Conservation (phyloP, 371 early-diverging fungal genomes). For the Thermomucor indicae-seudaticae region DNA sequence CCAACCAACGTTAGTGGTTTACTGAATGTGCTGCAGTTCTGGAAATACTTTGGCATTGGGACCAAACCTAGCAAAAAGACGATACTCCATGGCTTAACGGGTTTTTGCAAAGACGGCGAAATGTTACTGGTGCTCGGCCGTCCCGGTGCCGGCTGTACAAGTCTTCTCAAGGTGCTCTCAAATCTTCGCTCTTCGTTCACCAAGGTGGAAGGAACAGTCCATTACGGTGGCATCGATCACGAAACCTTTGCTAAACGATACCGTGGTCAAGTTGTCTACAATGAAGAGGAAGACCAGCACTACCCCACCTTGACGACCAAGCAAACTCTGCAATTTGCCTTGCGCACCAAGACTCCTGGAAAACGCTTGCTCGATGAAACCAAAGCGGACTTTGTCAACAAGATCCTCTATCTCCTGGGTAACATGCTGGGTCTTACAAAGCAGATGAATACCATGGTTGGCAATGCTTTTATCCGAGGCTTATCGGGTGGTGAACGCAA, state of each 20-base stretch:
- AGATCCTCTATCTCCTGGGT: constrained; percentile 50
- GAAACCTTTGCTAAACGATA: constrained; percentile 46
- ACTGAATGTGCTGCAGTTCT: constrained; percentile 15
- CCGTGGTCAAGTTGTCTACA: constrained; percentile 62
- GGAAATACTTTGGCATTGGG: constrained; percentile 21
- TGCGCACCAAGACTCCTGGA: constrained; percentile 64
- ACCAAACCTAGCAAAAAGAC: constrained; percentile 4
- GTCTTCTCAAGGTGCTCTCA: constrained; percentile 59
- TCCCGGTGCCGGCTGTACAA: constrained; percentile 71
- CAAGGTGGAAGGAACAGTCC: constrained; percentile 46
- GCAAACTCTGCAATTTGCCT: constrained; percentile 62
- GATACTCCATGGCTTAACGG: constrained; percentile 54
- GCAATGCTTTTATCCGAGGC: constrained; percentile 79
- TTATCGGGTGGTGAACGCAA: constrained; percentile 87
- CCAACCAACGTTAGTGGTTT: constrained; percentile 19
- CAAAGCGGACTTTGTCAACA: constrained; percentile 37
- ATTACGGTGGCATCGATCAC: constrained; percentile 58
- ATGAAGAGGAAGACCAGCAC: constrained; percentile 70
- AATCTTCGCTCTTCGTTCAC: constrained; percentile 59
- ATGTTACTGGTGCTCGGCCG: constrained; percentile 71
- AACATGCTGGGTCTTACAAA: constrained; percentile 71
- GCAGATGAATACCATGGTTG: constrained; percentile 77
- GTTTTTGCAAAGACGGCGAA: constrained; percentile 62
- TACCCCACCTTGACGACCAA: constrained; percentile 64
- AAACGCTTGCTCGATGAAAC: constrained; percentile 43